Base-by-base conservation (phyloP, 192 early-diverging fungal species). In the Coemansia sp. region DNA sequence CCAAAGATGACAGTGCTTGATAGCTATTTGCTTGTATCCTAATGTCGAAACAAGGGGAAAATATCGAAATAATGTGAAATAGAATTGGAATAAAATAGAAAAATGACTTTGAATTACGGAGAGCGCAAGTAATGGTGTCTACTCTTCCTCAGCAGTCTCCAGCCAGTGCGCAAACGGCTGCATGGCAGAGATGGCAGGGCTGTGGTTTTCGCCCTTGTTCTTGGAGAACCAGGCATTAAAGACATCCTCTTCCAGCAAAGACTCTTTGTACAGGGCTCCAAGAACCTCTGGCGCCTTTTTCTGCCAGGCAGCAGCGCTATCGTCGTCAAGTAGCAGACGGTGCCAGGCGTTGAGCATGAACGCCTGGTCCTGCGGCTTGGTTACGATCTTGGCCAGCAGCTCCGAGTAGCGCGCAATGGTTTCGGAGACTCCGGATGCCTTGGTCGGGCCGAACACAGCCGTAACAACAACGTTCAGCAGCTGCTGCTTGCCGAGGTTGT, bases 101-200 rank as follows among this genome's bases (percentile, higher is more conserved):
- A 22, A 20, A 52, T 45, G 42, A 45, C 42, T 16, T 45, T n/a
- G 18, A 30, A 57, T 31, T 31, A 32, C 25, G 4, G 40, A n/a
- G n/a, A n/a, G n/a, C n/a, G n/a, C n/a, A n/a, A n/a, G 20, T 49
- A 3, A 17, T 4, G 48, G 6, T 38, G 17, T 11, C 17, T 90
- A 89, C 76, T 94, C 93, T 62, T 94, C 93, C 65, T 94, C 92
- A 2, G 90, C 91, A 51, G 91, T 91, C 32, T 81, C 84, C 30
- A 94, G 72, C 93, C 93, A 95, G 58, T 87, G 78, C 48, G 91
- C 77, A 73, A 95, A 92, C 56, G 90, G 86, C 68, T 86, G 88
- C 51, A 94, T 68, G 14, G 87, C 86, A 29, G 72, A 74, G 12
- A 77, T 70, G 16, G 83, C 86, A 7, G 77, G 76, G 6, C 66